Conservation (phyloP, 106 monocot genomes). For the Platanthera zijinensis region DNA sequence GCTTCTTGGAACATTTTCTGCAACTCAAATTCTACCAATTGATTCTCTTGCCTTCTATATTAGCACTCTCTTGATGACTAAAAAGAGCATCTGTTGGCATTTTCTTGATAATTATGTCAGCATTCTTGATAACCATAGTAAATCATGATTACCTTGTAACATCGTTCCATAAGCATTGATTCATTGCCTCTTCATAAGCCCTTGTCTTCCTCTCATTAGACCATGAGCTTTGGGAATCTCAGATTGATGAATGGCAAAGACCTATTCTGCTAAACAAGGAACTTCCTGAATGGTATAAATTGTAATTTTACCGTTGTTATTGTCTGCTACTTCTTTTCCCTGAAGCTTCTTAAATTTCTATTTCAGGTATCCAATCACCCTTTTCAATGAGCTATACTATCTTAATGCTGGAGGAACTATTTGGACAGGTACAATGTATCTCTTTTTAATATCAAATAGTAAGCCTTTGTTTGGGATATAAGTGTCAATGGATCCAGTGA, state of each 20-base stretch:
- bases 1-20: background rate
- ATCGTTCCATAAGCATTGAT: background rate
- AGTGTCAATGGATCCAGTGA: no score
- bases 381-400: constrained; percentile 97
- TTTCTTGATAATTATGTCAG: background rate
- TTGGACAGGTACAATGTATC: constrained; percentile 75
- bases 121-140: background rate
- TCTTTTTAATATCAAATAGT: background rate
- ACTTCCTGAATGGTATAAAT: constrained; percentile 69
- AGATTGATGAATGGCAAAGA: constrained; percentile 96
- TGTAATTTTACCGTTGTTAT: background rate
- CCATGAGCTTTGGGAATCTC: constrained; percentile 63
- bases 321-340: background rate
- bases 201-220: constrained; percentile 25
- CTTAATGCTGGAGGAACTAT: constrained; percentile 97
- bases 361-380: constrained; percentile 80
- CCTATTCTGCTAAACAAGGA: constrained; percentile 76
- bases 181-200: background rate
- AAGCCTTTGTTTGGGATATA: no score
- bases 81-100: background rate
- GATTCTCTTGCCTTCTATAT: background rate
- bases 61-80: background rate
- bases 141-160: background rate
- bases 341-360: constrained; percentile 6
- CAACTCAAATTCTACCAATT: background rate